A percentile compares a stretch with the other conserved stretches of the same genome.
Evolutionary conservation across 768 basidiomycete species (phyloP).

Genomic region (Exidia glandulosa): DNA sequence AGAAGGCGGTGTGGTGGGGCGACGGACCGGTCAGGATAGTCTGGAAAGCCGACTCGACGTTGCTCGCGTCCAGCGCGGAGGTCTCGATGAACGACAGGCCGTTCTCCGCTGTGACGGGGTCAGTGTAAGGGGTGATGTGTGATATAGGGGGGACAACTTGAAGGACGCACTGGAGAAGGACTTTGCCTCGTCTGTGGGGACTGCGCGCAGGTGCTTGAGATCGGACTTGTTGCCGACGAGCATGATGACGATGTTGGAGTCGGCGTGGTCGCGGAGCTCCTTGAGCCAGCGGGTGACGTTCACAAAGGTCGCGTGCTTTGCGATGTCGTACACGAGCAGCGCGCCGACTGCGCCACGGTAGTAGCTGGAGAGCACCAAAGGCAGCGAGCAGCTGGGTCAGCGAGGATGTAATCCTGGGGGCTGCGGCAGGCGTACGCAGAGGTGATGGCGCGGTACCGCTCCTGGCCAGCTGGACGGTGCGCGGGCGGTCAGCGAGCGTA

Average conservation of each 20-base stretch:
- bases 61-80: conserved; percentile 98
- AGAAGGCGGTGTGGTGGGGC: neutral
- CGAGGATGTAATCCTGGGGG: no score
- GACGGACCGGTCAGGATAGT: conserved; percentile 79
- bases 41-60: conserved; percentile 97
- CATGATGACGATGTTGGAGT: conserved; percentile 91
- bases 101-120: conserved; percentile 57
- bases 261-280: conserved; percentile 91
- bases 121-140: neutral
- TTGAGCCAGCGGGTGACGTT: conserved; percentile 95
- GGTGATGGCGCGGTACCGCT: conserved; percentile 95
- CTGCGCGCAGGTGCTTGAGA: conserved; percentile 92
- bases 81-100: conserved; percentile 95
- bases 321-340: conserved; percentile 85
- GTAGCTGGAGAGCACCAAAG: conserved; percentile 68
- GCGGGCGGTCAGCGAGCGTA: no score
- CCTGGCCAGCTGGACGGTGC: conserved; percentile 79
- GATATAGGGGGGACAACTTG: neutral
- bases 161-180: conserved; percentile 67
- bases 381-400: no score
- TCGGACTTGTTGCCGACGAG: conserved; percentile 98
- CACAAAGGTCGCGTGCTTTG: conserved; percentile 88
- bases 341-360: conserved; percentile 95
- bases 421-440: conserved; percentile 63
- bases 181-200: conserved; percentile 96